Evolutionary conservation across 345 rosid species (phyloP).

Genomic region (Eucalyptus cloeziana): DNA sequence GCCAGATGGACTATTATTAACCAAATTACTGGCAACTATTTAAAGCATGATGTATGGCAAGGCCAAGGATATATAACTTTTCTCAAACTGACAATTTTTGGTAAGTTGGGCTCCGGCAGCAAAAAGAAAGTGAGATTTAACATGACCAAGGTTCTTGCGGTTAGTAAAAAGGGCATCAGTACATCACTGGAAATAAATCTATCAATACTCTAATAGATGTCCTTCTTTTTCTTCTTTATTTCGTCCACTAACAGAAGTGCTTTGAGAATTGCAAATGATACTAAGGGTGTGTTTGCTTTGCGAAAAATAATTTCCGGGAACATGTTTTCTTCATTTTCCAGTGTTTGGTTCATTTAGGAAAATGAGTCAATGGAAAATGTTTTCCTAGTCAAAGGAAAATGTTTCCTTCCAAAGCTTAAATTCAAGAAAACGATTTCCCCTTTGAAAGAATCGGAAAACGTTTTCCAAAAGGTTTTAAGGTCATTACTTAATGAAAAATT

Average conservation of each 20-base stretch:
- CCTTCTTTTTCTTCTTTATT: background rate
- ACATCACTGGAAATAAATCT: background rate
- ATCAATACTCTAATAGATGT: background rate
- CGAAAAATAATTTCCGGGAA: no score
- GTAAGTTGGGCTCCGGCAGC: background rate
- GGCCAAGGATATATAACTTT: background rate
- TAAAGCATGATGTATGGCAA: background rate
- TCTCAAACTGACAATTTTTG: background rate
- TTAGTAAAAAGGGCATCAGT: background rate
- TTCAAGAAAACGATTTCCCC: no score
- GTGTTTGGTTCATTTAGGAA: no score
- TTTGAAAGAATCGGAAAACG: no score
- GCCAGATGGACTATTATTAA: background rate
- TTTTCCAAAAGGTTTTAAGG: no score
- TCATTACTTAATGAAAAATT: no score
- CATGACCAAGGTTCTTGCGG: background rate
- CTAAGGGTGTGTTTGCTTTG: no score
- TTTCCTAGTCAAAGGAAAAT: no score
- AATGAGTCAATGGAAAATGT: no score
- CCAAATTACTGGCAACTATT: background rate
- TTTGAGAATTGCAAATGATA: background rate
- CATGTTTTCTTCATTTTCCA: no score
- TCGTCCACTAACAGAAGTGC: background rate
- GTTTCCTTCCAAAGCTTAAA: no score
- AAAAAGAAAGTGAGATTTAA: background rate